Evolutionary conservation across 192 early-diverging fungal species (phyloP).

Genomic region (Podila verticillata): DNA sequence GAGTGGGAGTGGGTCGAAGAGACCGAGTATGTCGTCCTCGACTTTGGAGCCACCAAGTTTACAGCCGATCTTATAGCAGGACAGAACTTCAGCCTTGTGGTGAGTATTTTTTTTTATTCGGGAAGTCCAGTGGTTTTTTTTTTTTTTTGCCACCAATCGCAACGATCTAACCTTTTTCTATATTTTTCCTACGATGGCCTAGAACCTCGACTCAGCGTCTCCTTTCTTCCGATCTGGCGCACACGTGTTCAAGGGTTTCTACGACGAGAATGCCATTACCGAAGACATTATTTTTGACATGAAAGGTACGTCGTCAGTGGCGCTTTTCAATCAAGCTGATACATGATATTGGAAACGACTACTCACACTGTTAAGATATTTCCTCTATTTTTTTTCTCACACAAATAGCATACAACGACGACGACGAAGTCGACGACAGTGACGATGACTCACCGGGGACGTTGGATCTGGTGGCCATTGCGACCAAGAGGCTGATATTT

Average conservation of each 20-base stretch:
- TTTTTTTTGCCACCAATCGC: background rate
- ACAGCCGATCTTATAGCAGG: conserved; percentile 19
- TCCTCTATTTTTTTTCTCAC: background rate
- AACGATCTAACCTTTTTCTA: background rate
- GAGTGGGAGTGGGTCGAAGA: conserved; percentile 52
- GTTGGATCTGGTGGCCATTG: conserved; percentile 20
- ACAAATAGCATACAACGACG: background rate
- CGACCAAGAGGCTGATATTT: conserved; percentile 31
- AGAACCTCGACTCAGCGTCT: conserved; percentile 34
- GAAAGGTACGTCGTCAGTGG: conserved; percentile 18
- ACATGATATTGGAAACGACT: too few relatives aligned
- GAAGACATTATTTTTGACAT: conserved; percentile 44
- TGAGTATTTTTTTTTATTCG: background rate
- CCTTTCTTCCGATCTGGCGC: conserved; percentile 30
- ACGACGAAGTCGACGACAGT: conserved; percentile 16
- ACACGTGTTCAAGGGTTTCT: conserved; percentile 26
- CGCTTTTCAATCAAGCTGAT: background rate
- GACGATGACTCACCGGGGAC: conserved; percentile 18
- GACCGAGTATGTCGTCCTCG: conserved; percentile 37
- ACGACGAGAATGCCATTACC: conserved; percentile 38
- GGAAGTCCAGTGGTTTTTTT: background rate
- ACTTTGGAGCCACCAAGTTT: conserved; percentile 30
- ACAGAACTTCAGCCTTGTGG: conserved; percentile 25
- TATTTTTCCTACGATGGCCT: background rate
- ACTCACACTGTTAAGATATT: background rate